Conservation (phyloP, 2,329 filamentous ascomycete genomes). For the Trichophaea hybrida region DNA sequence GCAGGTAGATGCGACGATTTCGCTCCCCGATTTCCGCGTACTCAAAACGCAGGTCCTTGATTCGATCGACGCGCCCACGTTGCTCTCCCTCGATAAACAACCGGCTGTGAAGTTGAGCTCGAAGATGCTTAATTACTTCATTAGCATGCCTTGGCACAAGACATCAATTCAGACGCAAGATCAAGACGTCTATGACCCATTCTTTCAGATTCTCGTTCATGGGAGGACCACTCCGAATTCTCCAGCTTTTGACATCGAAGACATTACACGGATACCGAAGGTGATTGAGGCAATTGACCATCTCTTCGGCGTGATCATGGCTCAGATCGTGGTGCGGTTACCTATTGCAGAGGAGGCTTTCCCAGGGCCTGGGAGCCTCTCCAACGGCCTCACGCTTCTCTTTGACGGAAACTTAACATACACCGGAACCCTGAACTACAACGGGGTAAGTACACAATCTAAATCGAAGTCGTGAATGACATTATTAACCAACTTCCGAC, state of each 20-base stretch:
- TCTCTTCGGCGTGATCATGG: constrained; percentile 27
- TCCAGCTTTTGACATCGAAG: neutral
- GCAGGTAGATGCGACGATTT: neutral
- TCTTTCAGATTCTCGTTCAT: neutral
- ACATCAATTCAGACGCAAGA: neutral
- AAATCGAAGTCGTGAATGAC: neutral
- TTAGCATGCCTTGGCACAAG: neutral
- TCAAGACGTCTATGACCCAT: neutral
- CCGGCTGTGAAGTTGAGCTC: neutral
- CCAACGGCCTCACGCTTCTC: neutral
- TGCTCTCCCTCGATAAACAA: neutral
- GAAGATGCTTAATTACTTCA: neutral
- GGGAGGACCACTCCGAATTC: neutral
- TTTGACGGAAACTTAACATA: neutral
- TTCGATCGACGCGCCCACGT: neutral
- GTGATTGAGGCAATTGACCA: constrained; percentile 28
- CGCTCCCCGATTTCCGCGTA: neutral
- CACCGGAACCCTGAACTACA: neutral
- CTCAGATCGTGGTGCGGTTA: constrained; percentile 26
- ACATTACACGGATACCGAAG: neutral
- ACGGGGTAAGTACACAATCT: neutral
- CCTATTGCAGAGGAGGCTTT: constrained; percentile 2
- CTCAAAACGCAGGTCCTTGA: neutral
- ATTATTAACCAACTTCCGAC: neutral
- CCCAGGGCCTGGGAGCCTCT: neutral